These are phyloP conservation scores for Ceratocystis cacaofunesta DNA, from an alignment of 2,329 filamentous ascomycete genomes.

Conservation along the genomic window DNA sequence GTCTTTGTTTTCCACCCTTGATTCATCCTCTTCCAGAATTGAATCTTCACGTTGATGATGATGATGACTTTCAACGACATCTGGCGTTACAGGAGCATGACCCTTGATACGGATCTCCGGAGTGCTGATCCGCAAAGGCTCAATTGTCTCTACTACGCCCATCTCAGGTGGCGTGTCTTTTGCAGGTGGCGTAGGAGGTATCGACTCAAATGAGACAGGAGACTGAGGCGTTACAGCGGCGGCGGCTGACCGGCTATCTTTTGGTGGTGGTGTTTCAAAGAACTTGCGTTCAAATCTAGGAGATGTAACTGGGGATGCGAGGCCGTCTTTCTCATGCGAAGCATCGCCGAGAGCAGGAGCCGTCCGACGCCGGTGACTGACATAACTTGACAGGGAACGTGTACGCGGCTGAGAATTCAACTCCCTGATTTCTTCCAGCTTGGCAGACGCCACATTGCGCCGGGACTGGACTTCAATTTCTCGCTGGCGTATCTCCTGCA, in stretches of 20 bases:
- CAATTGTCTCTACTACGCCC: neutral
- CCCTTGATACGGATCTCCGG: neutral
- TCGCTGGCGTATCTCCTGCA: conserved; percentile 34
- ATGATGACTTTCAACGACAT: neutral
- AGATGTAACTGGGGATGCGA: conserved; percentile 2
- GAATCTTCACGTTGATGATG: conserved; percentile 5
- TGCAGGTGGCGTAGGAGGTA: conserved; percentile 13
- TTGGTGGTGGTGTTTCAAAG: conserved; percentile 8
- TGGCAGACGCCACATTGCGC: conserved; percentile 3
- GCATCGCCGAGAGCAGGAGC: neutral
- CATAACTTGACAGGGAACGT: conserved; percentile 8
- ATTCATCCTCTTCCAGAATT: conserved; percentile 4
- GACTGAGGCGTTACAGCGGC: neutral
- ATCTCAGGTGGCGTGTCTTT: conserved; percentile 11
- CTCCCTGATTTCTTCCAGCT: conserved; percentile 38
- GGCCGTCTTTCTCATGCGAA: neutral
- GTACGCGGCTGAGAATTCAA: conserved; percentile 26
- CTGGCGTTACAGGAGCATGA: neutral
- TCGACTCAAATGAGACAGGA: neutral
- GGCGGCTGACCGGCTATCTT: neutral
- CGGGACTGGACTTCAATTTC: conserved; percentile 26
- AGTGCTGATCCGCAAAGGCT: neutral
- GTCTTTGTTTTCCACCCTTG: neutral
- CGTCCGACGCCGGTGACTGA: conserved; percentile 4
- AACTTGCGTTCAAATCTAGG: neutral